Evolutionary conservation across 257 asterid genomes (phyloP), one percentile per base, ranked within the genome.

Genomic region (Sherardia arvensis): DNA sequence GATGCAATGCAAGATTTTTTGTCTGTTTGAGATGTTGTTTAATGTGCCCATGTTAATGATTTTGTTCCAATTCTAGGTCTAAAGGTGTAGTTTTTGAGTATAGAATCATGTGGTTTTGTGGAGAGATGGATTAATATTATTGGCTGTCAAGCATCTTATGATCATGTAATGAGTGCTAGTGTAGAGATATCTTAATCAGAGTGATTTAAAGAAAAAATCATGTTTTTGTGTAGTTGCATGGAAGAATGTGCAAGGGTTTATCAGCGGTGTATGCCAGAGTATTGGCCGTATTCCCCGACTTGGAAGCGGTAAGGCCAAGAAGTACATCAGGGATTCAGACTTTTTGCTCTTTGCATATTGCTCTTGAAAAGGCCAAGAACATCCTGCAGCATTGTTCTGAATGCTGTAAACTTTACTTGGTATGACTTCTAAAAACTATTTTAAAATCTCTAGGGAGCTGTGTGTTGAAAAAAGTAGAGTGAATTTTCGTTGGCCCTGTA

Each of bases 241-340:
- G 87, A 32, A 96, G 86, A 75, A 90, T 94, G 99, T 87, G 99
- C 85, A 94, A 83, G 81, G 81, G 82, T 72, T 74, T 94, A 25
- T 88, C 89, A 65, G 68, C 78, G 59, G 69, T 87, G 63, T 94
- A 90, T 64, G 86, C 83, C 7, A 94, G 75, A 81, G 89, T 90
- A 66, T 77, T 94, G 84, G 76, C 81, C 18, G 81, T 94, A 65
- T 94, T 94, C 81, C 99, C 99, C 2, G 96, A 94, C 68, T 71
- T 94, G 55, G 99, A 94, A 82, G 97, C 87, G 36, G 91, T 96
- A 45, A 78, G 99, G 72, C 99, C 99, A 5, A 80, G 96, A 74
- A 94, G 99, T 81, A 94, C 96, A 8, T 84, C 99, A 22, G 99
- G 99, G 66, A 90, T 94, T 81, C 97, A 94, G 75, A 97, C 99